Conservation (phyloP, 1,284 basidiomycete species). For the Takashimella koratensis region DNA sequence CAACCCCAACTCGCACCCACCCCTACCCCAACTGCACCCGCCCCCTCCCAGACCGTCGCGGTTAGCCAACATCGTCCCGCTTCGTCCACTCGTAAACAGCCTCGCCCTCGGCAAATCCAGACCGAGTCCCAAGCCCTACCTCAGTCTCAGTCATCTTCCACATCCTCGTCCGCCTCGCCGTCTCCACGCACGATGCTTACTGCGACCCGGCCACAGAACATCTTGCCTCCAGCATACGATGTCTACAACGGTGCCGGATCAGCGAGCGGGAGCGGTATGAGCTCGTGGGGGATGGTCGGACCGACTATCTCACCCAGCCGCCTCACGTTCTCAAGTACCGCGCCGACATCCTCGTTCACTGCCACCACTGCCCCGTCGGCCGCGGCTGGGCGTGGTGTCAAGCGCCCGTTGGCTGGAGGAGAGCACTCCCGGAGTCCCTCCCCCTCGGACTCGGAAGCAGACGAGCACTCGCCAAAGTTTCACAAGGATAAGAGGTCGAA, state of each 20-base stretch:
- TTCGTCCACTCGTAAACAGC: not conserved
- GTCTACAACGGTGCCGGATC: not conserved
- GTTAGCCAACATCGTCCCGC: not conserved
- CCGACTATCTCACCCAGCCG: not conserved
- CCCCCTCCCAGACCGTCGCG: not conserved
- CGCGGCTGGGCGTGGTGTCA: not conserved
- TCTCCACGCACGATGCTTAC: not conserved
- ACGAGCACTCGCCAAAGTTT: not conserved
- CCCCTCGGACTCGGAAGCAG: not conserved
- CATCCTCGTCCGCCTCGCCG: not conserved
- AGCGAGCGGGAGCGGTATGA: not conserved
- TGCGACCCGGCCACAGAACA: not conserved
- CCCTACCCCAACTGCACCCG: no score
- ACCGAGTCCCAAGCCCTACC: not conserved
- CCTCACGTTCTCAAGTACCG: not conserved
- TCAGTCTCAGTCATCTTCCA: not conserved
- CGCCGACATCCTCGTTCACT: not conserved
- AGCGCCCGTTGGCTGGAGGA: not conserved
- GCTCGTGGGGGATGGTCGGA: not conserved
- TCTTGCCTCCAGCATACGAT: not conserved
- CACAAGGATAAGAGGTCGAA: constrained; percentile 56
- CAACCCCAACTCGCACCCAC: no score
- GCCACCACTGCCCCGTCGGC: not conserved
- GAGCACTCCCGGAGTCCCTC: not conserved
- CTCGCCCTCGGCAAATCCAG: no score